Conservation (phyloP, 2,329 filamentous ascomycete genomes). For the Stagonosporopsis vannaccii region DNA sequence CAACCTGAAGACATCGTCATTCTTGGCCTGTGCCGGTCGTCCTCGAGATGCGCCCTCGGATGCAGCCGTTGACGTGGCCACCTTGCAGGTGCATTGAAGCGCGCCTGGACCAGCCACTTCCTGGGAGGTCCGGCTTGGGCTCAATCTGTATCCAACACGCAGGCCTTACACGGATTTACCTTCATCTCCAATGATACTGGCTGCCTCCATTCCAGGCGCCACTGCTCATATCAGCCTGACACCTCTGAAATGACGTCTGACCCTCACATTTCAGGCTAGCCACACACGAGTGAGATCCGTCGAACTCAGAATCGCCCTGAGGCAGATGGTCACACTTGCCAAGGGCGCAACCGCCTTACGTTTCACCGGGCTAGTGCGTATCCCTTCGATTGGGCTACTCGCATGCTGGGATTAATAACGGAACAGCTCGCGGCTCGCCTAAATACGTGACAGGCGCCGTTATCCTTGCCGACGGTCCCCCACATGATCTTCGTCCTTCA, state of each 20-base stretch:
- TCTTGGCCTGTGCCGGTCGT: constrained; percentile 18
- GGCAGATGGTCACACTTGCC: constrained; percentile 25
- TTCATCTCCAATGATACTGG: background rate
- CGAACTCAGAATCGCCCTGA: constrained; percentile 23
- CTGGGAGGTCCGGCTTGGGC: background rate
- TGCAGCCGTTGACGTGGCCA: background rate
- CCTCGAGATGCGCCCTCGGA: constrained; percentile 3
- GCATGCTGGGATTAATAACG: constrained; percentile 18
- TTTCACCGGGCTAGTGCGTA: constrained; percentile 26
- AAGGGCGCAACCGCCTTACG: constrained; percentile 26
- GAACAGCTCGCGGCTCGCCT: constrained; percentile 25
- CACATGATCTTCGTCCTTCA: constrained; percentile 18
- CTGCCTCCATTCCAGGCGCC: background rate
- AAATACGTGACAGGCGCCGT: constrained; percentile 19
- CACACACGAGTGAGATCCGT: constrained; percentile 17
- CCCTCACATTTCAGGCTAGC: constrained; percentile 17
- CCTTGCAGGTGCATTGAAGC: constrained; percentile 3
- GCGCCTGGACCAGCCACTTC: background rate
- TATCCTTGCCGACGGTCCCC: constrained; percentile 19
- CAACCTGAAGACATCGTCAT: constrained; percentile 13
- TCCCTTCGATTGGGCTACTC: constrained; percentile 29
- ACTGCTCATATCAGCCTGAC: constrained; percentile 2
- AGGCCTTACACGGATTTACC: background rate
- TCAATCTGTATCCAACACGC: background rate
- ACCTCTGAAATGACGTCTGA: constrained; percentile 3